Evolutionary conservation across 2,329 filamentous ascomycete species (phyloP).

Genomic region (Simplicillium aogashimaense): DNA sequence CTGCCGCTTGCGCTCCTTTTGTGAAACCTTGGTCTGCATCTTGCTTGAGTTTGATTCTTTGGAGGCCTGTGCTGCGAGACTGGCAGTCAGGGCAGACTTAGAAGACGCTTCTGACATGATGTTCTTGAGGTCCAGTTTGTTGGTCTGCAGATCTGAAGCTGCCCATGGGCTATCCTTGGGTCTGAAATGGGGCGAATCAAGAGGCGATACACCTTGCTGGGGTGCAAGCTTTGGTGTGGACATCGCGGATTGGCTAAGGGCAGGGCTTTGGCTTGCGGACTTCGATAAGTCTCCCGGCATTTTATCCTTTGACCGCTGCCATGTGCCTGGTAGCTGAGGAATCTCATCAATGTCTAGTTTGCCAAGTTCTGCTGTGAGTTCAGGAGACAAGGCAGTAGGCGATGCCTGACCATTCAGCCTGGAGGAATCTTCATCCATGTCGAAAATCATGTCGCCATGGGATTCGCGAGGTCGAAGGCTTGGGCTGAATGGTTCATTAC

Average conservation of each 20-base stretch:
- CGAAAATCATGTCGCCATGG: slow-evolving; percentile 73
- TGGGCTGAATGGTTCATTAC: slow-evolving; percentile 55
- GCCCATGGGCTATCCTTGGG: slow-evolving; percentile 37
- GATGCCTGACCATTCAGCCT: slow-evolving; percentile 18
- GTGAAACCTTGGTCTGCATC: slow-evolving; percentile 59
- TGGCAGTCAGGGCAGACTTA: slow-evolving; percentile 43
- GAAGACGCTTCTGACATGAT: slow-evolving; percentile 58
- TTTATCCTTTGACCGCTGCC: slow-evolving; percentile 17
- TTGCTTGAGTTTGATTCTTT: slow-evolving; percentile 24
- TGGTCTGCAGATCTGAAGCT: slow-evolving; percentile 37
- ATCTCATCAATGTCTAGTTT: slow-evolving; percentile 16
- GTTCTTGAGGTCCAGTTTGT: slow-evolving; percentile 64
- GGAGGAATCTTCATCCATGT: slow-evolving; percentile 66
- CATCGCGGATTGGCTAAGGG: not conserved
- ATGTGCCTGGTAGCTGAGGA: slow-evolving; percentile 17
- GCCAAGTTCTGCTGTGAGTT: slow-evolving; percentile 8
- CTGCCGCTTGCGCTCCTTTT: slow-evolving; percentile 84
- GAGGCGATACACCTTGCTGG: no score
- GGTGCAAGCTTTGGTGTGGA: not conserved
- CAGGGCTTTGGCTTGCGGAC: not conserved
- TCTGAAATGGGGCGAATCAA: not conserved
- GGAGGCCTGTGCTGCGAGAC: slow-evolving; percentile 36
- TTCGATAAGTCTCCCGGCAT: slow-evolving; percentile 10
- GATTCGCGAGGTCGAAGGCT: slow-evolving; percentile 59
- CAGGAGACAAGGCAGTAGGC: slow-evolving; percentile 10